A percentile compares a stretch with the other conserved stretches of the same genome.
These are phyloP conservation scores for Ogataea nakhonphanomensis DNA, from an alignment of 805 yeast genomes.

Conservation along the genomic window DNA sequence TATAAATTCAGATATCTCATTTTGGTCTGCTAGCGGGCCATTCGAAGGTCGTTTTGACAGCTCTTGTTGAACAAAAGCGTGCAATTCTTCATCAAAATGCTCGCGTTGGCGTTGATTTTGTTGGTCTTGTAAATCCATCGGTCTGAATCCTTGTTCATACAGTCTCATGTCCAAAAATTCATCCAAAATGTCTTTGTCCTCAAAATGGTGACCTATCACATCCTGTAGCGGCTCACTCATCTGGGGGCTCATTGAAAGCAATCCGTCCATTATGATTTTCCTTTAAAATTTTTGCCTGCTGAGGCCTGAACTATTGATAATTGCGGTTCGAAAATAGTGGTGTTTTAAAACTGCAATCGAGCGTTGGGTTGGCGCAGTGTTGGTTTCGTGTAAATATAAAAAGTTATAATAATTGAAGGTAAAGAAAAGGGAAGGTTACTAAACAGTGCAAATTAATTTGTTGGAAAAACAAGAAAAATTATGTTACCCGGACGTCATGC, in stretches of 20 bases:
- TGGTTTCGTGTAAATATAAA: too few relatives aligned
- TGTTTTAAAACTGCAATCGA: too few relatives aligned
- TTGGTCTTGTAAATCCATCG: constrained; percentile 1
- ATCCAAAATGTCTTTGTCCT: constrained; percentile 49
- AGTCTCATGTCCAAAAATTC: constrained; percentile 55
- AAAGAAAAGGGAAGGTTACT: too few relatives aligned
- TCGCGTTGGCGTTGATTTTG: neutral
- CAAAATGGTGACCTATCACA: constrained; percentile 10
- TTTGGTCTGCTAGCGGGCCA: constrained; percentile 15
- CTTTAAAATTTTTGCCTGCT: neutral
- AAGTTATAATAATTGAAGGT: too few relatives aligned
- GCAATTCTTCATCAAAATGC: constrained; percentile 6
- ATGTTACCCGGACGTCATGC: too few relatives aligned
- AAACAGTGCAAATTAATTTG: too few relatives aligned
- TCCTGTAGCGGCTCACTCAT: constrained; percentile 18
- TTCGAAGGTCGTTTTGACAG: constrained; percentile 2
- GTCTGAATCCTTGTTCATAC: constrained; percentile 32
- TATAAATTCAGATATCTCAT: constrained; percentile 4
- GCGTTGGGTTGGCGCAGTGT: too few relatives aligned
- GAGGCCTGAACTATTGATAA: neutral
- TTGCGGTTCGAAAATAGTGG: too few relatives aligned
- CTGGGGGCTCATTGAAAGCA: constrained; percentile 20
- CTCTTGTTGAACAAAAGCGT: constrained; percentile 4
- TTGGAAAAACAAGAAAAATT: too few relatives aligned
- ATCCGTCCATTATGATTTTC: constrained; percentile 15